Conservation (phyloP, 2,329 filamentous ascomycete species). For the Botrytis squamosa region DNA sequence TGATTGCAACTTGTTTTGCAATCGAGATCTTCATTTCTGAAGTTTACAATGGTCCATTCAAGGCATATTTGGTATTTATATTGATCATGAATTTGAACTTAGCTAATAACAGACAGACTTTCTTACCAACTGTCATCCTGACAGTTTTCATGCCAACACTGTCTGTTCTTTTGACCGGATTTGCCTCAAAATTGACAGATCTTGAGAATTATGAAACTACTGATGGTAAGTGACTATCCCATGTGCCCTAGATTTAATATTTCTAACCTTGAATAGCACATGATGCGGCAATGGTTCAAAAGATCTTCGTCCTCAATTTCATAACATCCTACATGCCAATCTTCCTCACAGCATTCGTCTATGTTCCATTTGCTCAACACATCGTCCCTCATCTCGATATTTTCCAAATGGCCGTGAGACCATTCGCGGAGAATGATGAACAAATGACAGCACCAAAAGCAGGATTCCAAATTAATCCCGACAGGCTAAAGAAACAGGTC, state of each 20-base stretch:
- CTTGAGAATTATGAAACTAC: slow-evolving; percentile 92
- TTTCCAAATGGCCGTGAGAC: slow-evolving; percentile 71
- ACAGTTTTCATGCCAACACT: slow-evolving; percentile 78
- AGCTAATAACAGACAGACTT: slow-evolving; percentile 55
- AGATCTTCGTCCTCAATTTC: slow-evolving; percentile 95
- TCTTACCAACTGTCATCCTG: slow-evolving; percentile 85
- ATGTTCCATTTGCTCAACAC: slow-evolving; percentile 83
- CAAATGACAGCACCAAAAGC: slow-evolving; percentile 56
- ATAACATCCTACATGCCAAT: slow-evolving; percentile 92
- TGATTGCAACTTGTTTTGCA: slow-evolving; percentile 84
- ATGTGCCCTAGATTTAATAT: slow-evolving; percentile 22
- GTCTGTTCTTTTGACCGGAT: slow-evolving; percentile 68
- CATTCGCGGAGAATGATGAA: slow-evolving; percentile 73
- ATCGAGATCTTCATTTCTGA: slow-evolving; percentile 96
- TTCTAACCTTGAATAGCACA: slow-evolving; percentile 53
- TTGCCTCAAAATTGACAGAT: slow-evolving; percentile 75
- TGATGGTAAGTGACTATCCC: slow-evolving; percentile 50
- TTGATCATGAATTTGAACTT: neutral
- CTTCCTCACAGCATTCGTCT: slow-evolving; percentile 91
- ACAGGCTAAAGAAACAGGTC: slow-evolving; percentile 82
- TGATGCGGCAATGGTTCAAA: slow-evolving; percentile 80
- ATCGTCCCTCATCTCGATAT: slow-evolving; percentile 85
- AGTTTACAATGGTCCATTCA: slow-evolving; percentile 85
- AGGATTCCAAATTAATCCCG: slow-evolving; percentile 78
- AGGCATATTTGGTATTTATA: slow-evolving; percentile 70